Evolutionary conservation across 495 filamentous ascomycete genomes (phyloP).

Genomic region (Daldinia grandis): DNA sequence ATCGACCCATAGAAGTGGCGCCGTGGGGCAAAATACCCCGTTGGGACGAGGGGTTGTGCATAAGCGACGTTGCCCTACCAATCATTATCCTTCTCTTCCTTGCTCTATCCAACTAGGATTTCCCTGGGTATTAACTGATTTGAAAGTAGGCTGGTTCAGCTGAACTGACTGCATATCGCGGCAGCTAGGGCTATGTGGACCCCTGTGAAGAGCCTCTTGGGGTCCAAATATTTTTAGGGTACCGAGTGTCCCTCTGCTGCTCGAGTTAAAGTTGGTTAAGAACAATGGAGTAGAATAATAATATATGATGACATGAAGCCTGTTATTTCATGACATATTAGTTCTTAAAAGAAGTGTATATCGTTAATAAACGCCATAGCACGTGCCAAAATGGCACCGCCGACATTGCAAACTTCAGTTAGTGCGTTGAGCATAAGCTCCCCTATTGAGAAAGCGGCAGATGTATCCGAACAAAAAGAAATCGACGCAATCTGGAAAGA

Average conservation of each 20-base stretch:
- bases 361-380: conserved; percentile 1
- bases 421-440: conserved; percentile 33
- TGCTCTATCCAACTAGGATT: not conserved
- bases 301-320: not conserved
- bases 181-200: conserved; percentile 12
- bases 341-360: not conserved
- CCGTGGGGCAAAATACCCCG: conserved; percentile 20
- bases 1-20: conserved; percentile 30
- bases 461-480: conserved; percentile 49
- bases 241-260: conserved; percentile 10
- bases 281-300: not conserved
- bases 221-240: conserved; percentile 11
- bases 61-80: conserved; percentile 24
- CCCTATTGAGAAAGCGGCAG: conserved; percentile 32
- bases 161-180: conserved; percentile 8
- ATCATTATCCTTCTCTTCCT: conserved; percentile 14
- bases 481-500: conserved; percentile 52
- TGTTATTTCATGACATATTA: not conserved
- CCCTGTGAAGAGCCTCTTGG: conserved; percentile 4
- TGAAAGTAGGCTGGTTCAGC: conserved; percentile 9
- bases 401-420: conserved; percentile 34
- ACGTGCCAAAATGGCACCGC: conserved; percentile 36
- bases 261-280: conserved; percentile 1
- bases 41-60: conserved; percentile 8
- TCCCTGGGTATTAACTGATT: not conserved